Conservation (phyloP, 2,329 filamentous ascomycete genomes). For the Thielaviopsis populi region DNA sequence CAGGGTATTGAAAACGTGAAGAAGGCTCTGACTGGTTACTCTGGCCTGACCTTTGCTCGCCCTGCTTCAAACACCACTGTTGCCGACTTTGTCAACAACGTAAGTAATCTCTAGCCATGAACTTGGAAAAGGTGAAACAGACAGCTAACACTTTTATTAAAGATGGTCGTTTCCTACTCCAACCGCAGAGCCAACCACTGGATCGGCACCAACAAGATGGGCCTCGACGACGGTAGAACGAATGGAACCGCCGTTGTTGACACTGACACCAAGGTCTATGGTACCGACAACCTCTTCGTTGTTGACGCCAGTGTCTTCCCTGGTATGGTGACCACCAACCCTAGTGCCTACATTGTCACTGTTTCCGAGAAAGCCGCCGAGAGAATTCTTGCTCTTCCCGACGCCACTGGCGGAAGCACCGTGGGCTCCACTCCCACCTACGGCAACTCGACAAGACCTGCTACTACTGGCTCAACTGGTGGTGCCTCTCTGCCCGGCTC, state of each 20-base stretch:
- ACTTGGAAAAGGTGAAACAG: background rate
- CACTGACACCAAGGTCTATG: slow-evolving; percentile 47
- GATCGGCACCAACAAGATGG: slow-evolving; percentile 47
- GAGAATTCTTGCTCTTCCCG: slow-evolving; percentile 16
- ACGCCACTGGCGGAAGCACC: background rate
- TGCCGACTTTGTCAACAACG: slow-evolving; percentile 39
- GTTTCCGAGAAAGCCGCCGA: slow-evolving; percentile 46
- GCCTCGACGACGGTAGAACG: slow-evolving; percentile 36
- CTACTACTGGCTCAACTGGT: background rate
- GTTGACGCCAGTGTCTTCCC: slow-evolving; percentile 57
- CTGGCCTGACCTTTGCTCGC: slow-evolving; percentile 35
- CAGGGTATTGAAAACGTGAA: slow-evolving; percentile 47
- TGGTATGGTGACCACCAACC: slow-evolving; percentile 53
- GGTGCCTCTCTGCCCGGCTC: background rate
- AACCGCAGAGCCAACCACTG: slow-evolving; percentile 36
- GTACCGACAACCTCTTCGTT: slow-evolving; percentile 53
- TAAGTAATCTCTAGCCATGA: slow-evolving; percentile 21
- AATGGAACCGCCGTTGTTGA: slow-evolving; percentile 47
- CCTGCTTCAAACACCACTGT: slow-evolving; percentile 38
- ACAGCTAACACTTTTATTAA: slow-evolving; percentile 3
- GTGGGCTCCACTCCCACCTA: background rate
- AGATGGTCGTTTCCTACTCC: slow-evolving; percentile 24
- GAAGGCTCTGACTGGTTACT: slow-evolving; percentile 35
- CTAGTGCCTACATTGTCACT: slow-evolving; percentile 48
- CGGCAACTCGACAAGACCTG: background rate